These are phyloP conservation scores for Corymbia citriodora DNA, from an alignment of 441 rosid genomes.

Conservation along the genomic window DNA sequence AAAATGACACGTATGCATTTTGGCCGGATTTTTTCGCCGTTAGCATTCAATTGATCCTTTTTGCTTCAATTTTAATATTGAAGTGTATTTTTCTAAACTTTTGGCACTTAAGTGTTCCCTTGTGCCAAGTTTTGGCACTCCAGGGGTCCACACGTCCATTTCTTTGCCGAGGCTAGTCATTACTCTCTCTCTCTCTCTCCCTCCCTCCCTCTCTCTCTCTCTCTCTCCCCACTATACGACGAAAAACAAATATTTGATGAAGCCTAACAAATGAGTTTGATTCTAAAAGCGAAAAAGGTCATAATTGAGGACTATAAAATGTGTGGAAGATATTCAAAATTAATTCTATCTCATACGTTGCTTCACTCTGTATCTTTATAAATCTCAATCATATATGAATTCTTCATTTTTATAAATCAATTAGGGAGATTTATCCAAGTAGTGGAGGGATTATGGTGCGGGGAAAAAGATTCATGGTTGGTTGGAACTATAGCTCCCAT, in stretches of 20 bases:
- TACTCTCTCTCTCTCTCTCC: not conserved
- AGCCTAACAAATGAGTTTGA: not conserved
- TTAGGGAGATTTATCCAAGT: not conserved
- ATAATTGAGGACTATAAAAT: not conserved
- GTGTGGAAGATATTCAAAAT: not conserved
- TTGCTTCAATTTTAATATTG: too few relatives aligned
- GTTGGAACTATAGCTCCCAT: not conserved
- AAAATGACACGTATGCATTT: too few relatives aligned
- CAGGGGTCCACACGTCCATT: too few relatives aligned
- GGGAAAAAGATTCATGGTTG: not conserved
- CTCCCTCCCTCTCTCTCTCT: not conserved
- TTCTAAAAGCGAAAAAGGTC: not conserved
- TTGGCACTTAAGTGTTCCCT: too few relatives aligned
- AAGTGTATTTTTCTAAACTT: too few relatives aligned
- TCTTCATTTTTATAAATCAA: not conserved
- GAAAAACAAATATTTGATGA: not conserved
- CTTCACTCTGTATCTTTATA: not conserved
- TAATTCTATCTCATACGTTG: not conserved
- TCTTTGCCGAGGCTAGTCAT: not conserved
- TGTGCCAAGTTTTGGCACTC: too few relatives aligned
- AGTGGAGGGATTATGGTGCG: not conserved
- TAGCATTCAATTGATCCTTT: too few relatives aligned
- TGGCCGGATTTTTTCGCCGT: too few relatives aligned
- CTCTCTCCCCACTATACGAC: not conserved
- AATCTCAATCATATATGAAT: not conserved